Base-by-base conservation (phyloP, 1,284 basidiomycete genomes). In the Ustilago hordei region DNA sequence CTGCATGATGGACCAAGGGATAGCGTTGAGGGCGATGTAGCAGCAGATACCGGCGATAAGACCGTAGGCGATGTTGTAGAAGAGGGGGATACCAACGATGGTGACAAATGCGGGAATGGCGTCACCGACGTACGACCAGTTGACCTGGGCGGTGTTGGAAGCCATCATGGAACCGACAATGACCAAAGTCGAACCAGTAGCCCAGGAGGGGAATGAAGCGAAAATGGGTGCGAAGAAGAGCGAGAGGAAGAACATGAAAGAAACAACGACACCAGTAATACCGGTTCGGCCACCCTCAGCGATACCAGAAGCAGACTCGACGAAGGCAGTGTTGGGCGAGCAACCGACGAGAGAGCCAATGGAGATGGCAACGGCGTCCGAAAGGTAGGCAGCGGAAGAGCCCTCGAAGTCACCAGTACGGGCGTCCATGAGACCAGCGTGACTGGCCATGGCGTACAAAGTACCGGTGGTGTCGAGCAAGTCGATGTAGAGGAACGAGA, bases 141-240 rank as follows among this genome's bases (percentile, higher is more conserved):
- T 95, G 87, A 95, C 92, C 66, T 93, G 91, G 45, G 91, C 89
- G 13, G 93, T 92, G 83, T 93, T 95, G 82, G 91, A 90, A 84
- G 94, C 93, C 94, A 95, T 95, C 84, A 95, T 88, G 32, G 92
- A 92, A 31, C 94, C 94, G 43, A 95, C 93, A 69, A 95, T 92
- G 69, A 94, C 90, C 55, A 95, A 88, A 5, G 93, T 93, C 67
- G 93, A 92, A 7, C 94, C 94, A 0, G 94, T 95, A 1, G 94
- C 93, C 93, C 93, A 95, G 0, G 91, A 82, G 0, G 94, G 94
- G 73, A 95, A 93, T 19, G 91, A 93, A 17, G 93, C 92, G 78
- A 95, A 95, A 82, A 95, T 92, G 4, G 94, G 94, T 12, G 93
- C 91, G 82, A 95, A 95, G 90, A 95, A 95, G 69, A 95, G 89